Evolutionary conservation across 169 alveolate genomes (phyloP), one percentile per base, ranked within the genome.

Genomic region (Hepatocystis sp.): DNA sequence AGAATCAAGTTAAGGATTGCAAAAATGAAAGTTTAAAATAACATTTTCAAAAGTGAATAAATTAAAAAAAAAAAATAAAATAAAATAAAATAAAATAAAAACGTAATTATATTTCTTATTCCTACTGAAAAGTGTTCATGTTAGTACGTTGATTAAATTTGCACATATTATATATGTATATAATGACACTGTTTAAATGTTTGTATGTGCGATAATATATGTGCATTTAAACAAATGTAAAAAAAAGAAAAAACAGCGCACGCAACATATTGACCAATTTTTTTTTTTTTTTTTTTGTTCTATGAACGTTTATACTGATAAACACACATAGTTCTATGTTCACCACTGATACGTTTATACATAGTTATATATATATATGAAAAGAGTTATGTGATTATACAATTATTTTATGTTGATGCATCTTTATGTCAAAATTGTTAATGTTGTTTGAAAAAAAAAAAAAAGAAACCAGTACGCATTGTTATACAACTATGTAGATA

Each of bases 251-350:
- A n/a, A 64, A 64, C 23, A 28, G 60, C 42, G 56, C 40, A 44
- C 21, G 19, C 15, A 15, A 44, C 78, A 64, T 42, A 58, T 64
- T 25, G 25, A 64, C 32, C 46, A 64, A 64, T 11, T 39, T 2
- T 15, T 63, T 42, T 36, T 58, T 13, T 7, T 56, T 58, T 58
- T 58, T 58, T 7, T 5, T 19, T 17, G 19, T 61, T 8, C 71
- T 52, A 30, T 10, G 64, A 19, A 30, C 27, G 2, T 2, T 52
- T 52, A 4, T n/a, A n/a, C n/a, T n/a, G n/a, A n/a, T n/a, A n/a
- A n/a, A n/a, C n/a, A n/a, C n/a, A n/a, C n/a, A n/a, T n/a, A n/a
- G n/a, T n/a, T n/a, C n/a, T n/a, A n/a, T n/a, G n/a, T n/a, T n/a
- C n/a, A n/a, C n/a, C n/a, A 17, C 1, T 52, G 30, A 30, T 52